Conservation (phyloP, 2,329 filamentous ascomycete genomes). For the Xylariaceae sp. region DNA sequence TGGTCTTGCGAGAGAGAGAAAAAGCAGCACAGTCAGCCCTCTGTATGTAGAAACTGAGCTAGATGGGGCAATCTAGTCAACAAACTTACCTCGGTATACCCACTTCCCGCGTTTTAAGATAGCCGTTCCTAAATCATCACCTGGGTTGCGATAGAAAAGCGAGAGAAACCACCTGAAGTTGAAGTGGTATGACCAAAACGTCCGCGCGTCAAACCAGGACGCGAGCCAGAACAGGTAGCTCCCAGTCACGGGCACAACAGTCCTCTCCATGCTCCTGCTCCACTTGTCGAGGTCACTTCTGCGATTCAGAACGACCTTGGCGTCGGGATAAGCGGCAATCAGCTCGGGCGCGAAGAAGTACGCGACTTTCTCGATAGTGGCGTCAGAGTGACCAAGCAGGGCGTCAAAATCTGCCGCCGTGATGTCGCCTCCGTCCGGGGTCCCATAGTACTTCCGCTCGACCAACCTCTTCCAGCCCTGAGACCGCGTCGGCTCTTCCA, state of each 20-base stretch:
- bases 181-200: constrained; percentile 36
- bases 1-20: constrained; percentile 37
- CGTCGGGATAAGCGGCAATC: constrained; percentile 32
- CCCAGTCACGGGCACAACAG: neutral
- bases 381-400: constrained; percentile 38
- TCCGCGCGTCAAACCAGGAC: constrained; percentile 36
- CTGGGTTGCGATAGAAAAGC: constrained; percentile 23
- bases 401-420: constrained; percentile 38
- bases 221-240: constrained; percentile 38
- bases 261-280: neutral
- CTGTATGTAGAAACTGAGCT: neutral
- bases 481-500: constrained; percentile 35
- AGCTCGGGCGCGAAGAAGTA: constrained; percentile 50
- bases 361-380: constrained; percentile 50
- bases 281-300: constrained; percentile 34
- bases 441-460: constrained; percentile 35
- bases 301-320: constrained; percentile 52
- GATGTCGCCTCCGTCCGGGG: constrained; percentile 8
- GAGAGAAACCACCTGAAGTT: neutral
- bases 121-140: constrained; percentile 36
- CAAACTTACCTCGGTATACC: constrained; percentile 36
- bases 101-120: constrained; percentile 37
- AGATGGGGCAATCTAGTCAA: neutral
- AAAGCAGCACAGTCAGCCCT: constrained; percentile 1
- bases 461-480: constrained; percentile 35